A percentile compares a stretch with the other conserved stretches of the same genome.
Evolutionary conservation across 371 early-diverging fungal species (phyloP).

Genomic region (Mortierella sp.): DNA sequence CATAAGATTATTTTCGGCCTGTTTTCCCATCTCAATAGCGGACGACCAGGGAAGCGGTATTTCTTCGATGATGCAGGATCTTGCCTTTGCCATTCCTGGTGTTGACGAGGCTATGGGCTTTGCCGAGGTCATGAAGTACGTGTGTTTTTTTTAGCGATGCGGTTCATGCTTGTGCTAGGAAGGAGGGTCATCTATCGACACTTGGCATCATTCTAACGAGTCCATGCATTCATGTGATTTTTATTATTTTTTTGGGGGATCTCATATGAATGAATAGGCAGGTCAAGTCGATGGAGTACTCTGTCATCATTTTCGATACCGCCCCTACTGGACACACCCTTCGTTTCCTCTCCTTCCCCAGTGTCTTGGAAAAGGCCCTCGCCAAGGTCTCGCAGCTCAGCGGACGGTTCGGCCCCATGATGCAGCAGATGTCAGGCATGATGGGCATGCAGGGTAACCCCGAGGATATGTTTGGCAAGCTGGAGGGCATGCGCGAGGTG

Average conservation of each 20-base stretch:
- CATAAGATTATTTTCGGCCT: not conserved
- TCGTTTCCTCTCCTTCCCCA: constrained; percentile 97
- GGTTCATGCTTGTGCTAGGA: not conserved
- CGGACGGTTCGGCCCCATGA: constrained; percentile 95
- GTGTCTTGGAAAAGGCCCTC: constrained; percentile 95
- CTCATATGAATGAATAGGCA: constrained; percentile 63
- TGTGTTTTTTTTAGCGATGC: not conserved
- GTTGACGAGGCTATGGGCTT: constrained; percentile 99
- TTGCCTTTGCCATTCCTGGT: constrained; percentile 98
- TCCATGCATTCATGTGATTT: constrained; percentile 10
- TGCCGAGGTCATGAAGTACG: constrained; percentile 98
- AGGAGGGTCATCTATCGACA: not conserved
- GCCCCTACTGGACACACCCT: constrained; percentile 99
- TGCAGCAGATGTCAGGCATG: constrained; percentile 97
- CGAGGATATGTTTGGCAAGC: constrained; percentile 95
- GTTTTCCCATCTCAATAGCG: constrained; percentile 40
- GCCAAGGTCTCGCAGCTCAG: constrained; percentile 94
- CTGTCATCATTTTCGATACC: constrained; percentile 98
- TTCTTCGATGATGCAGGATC: constrained; percentile 93
- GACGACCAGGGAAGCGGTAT: constrained; percentile 86
- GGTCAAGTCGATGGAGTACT: constrained; percentile 98
- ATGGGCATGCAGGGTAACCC: constrained; percentile 93
- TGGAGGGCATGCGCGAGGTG: constrained; percentile 93
- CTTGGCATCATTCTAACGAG: constrained; percentile 4
- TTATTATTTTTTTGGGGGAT: not conserved